Evolutionary conservation across 1,284 basidiomycete species (phyloP), one percentile per base, ranked within the genome.

Genomic region (Ustilago esculenta): DNA sequence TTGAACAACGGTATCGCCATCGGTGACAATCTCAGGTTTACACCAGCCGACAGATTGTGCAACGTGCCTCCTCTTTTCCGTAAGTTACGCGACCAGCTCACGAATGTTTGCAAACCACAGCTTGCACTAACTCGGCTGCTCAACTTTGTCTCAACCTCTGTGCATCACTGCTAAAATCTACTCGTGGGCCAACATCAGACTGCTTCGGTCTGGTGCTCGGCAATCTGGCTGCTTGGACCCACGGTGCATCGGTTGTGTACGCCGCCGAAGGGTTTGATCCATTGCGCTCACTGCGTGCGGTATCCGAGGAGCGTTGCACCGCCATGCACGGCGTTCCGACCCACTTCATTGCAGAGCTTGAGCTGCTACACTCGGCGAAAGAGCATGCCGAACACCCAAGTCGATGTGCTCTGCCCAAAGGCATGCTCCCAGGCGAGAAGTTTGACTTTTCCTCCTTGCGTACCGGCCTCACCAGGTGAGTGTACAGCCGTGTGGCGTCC

Each of bases 141-240:
- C n/a, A n/a, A n/a, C n/a, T n/a, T n/a, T n/a, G n/a, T n/a, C n/a
- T n/a, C n/a, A n/a, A n/a, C n/a, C n/a, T n/a, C n/a, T n/a, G n/a
- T n/a, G n/a, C n/a, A n/a, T n/a, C n/a, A n/a, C n/a, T n/a, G n/a
- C n/a, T n/a, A n/a, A n/a, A n/a, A n/a, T n/a, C 29, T 12, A 7
- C 14, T 18, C 14, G 20, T 40, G 11, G 20, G 33, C 29, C 11
- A 9, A n/a, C 11, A 5, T 32, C 50, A 66, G 63, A 92, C 79
- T 92, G 91, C 76, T 92, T 92, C 86, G 91, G 90, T 75, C 86
- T 92, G 37, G 88, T 92, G 10, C 81, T 92, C 71, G 90, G 91
- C 33, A 92, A 92, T 72, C 84, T 92, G 20, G 90, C 90, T 1
- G 87, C 90, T 1, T 92, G 90, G 90, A 84, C 86, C 2, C 88